These are phyloP conservation scores for Didymosphaeria variabile DNA, from an alignment of 2,329 filamentous ascomycete genomes.

Conservation along the genomic window DNA sequence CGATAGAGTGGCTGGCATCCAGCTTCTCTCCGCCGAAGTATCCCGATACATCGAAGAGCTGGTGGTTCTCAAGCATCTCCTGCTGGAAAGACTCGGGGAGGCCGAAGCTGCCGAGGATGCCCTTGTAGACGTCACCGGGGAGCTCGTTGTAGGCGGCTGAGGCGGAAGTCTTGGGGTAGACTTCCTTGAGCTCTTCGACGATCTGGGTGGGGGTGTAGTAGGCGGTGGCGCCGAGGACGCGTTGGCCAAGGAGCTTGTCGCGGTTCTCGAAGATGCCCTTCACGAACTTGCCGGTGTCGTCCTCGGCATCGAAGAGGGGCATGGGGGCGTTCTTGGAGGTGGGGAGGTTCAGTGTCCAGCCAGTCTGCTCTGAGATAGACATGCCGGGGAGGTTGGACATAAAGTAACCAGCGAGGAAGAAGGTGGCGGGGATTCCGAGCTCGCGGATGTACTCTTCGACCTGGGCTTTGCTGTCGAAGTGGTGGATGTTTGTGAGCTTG, in stretches of 20 bases:
- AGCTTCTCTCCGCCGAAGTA: conserved; percentile 19
- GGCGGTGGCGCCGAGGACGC: conserved; percentile 13
- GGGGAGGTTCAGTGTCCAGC: conserved; percentile 16
- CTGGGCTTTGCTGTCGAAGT: conserved; percentile 67
- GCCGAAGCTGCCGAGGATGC: conserved; percentile 12
- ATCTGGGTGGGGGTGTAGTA: conserved; percentile 13
- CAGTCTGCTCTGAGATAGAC: conserved; percentile 14
- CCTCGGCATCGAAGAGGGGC: conserved; percentile 18
- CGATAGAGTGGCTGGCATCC: conserved; percentile 16
- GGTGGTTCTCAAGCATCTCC: conserved; percentile 14
- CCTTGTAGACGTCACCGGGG: conserved; percentile 13
- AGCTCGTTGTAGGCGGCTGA: conserved; percentile 16
- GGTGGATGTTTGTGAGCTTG: conserved; percentile 49
- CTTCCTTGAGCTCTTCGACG: conserved; percentile 12
- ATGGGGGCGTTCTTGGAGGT: conserved; percentile 18
- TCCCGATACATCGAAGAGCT: conserved; percentile 17
- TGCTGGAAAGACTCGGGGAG: conserved; percentile 11
- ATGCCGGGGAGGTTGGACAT: conserved; percentile 48
- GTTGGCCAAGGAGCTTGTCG: conserved; percentile 12
- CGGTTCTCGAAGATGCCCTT: conserved; percentile 16
- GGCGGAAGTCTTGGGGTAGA: conserved; percentile 12
- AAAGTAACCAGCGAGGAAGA: conserved; percentile 63
- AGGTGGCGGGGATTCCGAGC: conserved; percentile 56
- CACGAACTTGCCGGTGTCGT: conserved; percentile 14
- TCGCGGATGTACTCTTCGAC: conserved; percentile 64